Evolutionary conservation across 2,329 filamentous ascomycete genomes (phyloP).

Genomic region (Raffaelea deltoideospora): DNA sequence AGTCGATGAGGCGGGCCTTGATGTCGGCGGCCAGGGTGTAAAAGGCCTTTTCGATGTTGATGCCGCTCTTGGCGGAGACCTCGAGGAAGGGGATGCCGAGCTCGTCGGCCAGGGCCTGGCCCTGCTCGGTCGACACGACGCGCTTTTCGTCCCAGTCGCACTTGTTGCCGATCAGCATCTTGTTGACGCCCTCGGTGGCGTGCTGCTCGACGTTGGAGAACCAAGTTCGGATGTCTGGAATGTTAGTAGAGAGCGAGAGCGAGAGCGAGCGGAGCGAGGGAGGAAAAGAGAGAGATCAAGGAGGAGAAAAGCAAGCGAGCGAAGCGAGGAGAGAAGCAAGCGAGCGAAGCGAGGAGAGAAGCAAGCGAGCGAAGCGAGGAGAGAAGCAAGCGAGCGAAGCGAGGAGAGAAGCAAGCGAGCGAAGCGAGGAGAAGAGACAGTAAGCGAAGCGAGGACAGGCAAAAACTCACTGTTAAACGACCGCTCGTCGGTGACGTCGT

Average conservation of each 20-base stretch:
- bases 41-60: conserved; percentile 98
- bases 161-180: conserved; percentile 99
- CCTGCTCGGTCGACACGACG: conserved; percentile 81
- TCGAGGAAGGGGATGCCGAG: conserved; percentile 97
- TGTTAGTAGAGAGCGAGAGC: background rate
- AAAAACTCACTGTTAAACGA: conserved; percentile 73
- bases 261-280: background rate
- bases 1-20: conserved; percentile 96
- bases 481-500: conserved; percentile 94
- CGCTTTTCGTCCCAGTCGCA: conserved; percentile 99
- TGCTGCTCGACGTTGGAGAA: conserved; percentile 98
- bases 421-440: background rate
- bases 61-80: conserved; percentile 96
- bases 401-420: background rate
- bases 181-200: conserved; percentile 97
- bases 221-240: conserved; percentile 91
- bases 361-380: background rate
- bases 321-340: background rate
- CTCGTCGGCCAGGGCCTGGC: conserved; percentile 86
- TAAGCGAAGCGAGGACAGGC: conserved; percentile 4
- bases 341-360: conserved; percentile 4
- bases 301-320: background rate
- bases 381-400: conserved; percentile 3
- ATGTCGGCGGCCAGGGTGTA: conserved; percentile 91
- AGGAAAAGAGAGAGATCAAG: conserved; percentile 4